Conservation (phyloP, 2,329 filamentous ascomycete genomes). For the Ophiostoma australiae region DNA sequence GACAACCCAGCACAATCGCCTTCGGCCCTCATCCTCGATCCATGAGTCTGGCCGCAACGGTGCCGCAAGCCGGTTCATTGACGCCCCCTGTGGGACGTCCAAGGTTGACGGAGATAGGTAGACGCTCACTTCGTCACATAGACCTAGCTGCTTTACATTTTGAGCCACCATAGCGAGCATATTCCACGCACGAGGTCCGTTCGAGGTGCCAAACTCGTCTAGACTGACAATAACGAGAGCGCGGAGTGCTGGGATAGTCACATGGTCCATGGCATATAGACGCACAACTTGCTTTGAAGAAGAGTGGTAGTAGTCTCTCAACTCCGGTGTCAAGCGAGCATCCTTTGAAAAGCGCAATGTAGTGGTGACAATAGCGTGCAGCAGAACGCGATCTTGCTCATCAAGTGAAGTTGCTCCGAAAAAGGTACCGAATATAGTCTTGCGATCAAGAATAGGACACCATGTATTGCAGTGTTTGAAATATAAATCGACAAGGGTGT, state of each 20-base stretch:
- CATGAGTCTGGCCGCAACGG: slow-evolving; percentile 60
- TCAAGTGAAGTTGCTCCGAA: slow-evolving; percentile 73
- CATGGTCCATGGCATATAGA: slow-evolving; percentile 82
- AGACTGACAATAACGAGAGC: slow-evolving; percentile 81
- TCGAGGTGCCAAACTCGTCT: slow-evolving; percentile 78
- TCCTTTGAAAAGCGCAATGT: slow-evolving; percentile 81
- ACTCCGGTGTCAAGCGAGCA: slow-evolving; percentile 64
- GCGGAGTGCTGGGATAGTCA: slow-evolving; percentile 79
- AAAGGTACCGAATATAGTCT: slow-evolving; percentile 72
- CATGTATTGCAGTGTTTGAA: slow-evolving; percentile 77
- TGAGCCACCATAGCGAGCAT: slow-evolving; percentile 81
- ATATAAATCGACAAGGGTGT: slow-evolving; percentile 68
- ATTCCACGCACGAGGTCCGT: slow-evolving; percentile 88
- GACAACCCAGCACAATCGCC: slow-evolving; percentile 88
- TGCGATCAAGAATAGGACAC: slow-evolving; percentile 83
- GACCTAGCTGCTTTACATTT: slow-evolving; percentile 78
- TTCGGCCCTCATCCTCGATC: slow-evolving; percentile 80
- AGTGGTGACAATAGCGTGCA: slow-evolving; percentile 84
- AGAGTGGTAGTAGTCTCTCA: slow-evolving; percentile 68
- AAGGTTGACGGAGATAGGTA: slow-evolving; percentile 45
- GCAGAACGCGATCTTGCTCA: slow-evolving; percentile 73
- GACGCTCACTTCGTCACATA: slow-evolving; percentile 76
- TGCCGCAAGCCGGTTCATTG: not conserved
- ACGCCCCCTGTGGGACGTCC: not conserved
- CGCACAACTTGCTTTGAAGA: slow-evolving; percentile 80